Percentiles rank a stretch among this genome's conserved stretches.
phyloP scores from a whole-genome alignment of 176 grass and related monocot species.

The Avena eriantha region DNA sequence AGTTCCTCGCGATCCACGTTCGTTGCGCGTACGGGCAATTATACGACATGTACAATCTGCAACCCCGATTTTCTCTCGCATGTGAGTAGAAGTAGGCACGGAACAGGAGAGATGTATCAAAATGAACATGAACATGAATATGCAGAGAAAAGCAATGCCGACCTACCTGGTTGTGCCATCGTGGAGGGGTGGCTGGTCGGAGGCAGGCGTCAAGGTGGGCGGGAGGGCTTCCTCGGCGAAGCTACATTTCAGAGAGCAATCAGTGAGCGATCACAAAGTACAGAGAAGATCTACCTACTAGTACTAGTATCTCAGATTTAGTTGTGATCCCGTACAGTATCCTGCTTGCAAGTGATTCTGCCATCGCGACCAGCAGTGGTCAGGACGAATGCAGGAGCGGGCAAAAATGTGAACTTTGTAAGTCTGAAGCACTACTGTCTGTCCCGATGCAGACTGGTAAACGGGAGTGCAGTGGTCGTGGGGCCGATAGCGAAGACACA shows the following conservation, averaged over 20 bases:
- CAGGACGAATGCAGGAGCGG: background rate
- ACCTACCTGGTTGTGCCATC: conserved; percentile 54
- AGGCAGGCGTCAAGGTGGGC: conserved; percentile 40
- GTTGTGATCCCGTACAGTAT: background rate
- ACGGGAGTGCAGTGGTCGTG: background rate
- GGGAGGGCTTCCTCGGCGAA: conserved; percentile 44
- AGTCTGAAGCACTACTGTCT: background rate
- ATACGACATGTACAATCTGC: conserved; percentile 54
- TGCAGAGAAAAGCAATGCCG: background rate
- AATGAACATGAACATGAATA: background rate
- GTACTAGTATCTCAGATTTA: background rate
- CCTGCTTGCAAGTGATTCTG: conserved; percentile 14
- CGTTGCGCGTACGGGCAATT: conserved; percentile 55
- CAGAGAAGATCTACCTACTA: background rate
- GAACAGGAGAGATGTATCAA: background rate
- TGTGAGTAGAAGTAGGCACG: background rate
- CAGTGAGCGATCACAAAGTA: background rate
- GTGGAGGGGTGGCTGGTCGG: conserved; percentile 43
- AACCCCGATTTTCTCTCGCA: background rate
- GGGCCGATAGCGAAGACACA: background rate
- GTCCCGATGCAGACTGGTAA: background rate
- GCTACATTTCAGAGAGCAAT: background rate
- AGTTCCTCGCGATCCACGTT: conserved; percentile 60
- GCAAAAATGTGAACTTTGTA: background rate
- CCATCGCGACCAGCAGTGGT: background rate